phyloP scores from a whole-genome alignment of 768 basidiomycete species.

The Lactifluus volemus region DNA sequence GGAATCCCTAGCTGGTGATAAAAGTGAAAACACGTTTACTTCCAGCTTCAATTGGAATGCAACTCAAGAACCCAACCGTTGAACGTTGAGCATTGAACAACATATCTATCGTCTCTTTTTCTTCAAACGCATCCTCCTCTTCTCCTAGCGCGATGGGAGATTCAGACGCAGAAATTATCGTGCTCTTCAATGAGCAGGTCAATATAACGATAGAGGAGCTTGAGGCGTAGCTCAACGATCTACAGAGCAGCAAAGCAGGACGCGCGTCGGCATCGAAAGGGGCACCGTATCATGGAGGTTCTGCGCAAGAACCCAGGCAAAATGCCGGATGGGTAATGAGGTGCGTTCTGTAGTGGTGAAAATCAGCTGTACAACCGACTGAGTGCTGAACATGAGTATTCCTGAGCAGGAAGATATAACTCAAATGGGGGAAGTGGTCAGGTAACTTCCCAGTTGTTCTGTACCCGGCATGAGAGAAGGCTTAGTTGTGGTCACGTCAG shows the following conservation, averaged over 20 bases:
- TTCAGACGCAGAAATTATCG: constrained; percentile 25
- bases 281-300: constrained; percentile 28
- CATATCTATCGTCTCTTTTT: too few species aligned
- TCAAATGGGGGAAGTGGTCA: constrained; percentile 29
- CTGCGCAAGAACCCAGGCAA: constrained; percentile 28
- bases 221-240: constrained; percentile 26
- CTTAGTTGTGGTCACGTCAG: constrained; percentile 6
- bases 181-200: constrained; percentile 26
- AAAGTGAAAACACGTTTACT: too few species aligned
- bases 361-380: neutral
- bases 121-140: too few species aligned
- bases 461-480: neutral
- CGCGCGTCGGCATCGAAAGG: constrained; percentile 28
- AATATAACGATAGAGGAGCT: constrained; percentile 29
- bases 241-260: constrained; percentile 27
- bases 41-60: too few species aligned
- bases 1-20: too few species aligned
- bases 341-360: neutral
- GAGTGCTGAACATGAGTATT: neutral
- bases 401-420: constrained; percentile 24
- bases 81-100: too few species aligned
- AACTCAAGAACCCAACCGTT: too few species aligned
- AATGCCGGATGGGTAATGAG: constrained; percentile 26
- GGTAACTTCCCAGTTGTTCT: constrained; percentile 17
- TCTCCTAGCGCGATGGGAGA: constrained; percentile 21